phyloP scores from a whole-genome alignment of 139 green algal genomes.

The Dunaliella primolecta region DNA sequence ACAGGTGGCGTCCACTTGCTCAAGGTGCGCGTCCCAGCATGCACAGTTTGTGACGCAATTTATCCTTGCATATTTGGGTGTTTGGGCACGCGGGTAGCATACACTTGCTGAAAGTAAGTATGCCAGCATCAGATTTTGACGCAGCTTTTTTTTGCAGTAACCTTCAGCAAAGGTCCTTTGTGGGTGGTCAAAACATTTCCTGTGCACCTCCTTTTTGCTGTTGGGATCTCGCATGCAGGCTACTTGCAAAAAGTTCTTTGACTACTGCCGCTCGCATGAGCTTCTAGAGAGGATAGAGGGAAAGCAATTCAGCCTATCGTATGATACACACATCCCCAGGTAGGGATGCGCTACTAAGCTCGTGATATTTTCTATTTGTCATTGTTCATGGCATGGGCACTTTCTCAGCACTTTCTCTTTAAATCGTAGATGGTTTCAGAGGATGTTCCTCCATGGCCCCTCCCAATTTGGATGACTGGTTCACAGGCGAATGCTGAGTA shows the following conservation, averaged over 20 bases:
- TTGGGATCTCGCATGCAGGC: background rate
- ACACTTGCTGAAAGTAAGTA: too few species aligned
- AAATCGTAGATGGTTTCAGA: too few species aligned
- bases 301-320: background rate
- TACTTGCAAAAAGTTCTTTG: background rate
- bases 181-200: background rate
- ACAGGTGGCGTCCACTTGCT: background rate
- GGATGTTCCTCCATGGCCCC: too few species aligned
- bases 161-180: too few species aligned
- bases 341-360: background rate
- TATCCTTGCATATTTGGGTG: too few species aligned
- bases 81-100: background rate
- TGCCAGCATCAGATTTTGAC: too few species aligned
- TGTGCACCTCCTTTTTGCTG: background rate
- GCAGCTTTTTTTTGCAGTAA: too few species aligned
- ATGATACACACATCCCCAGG: background rate
- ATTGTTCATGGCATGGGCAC: too few species aligned
- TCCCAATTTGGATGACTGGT: background rate
- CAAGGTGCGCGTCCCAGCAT: too few species aligned
- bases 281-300: background rate
- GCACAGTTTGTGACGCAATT: too few species aligned
- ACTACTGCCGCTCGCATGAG: background rate
- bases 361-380: background rate
- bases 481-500: background rate
- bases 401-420: too few species aligned